Evolutionary conservation across 192 early-diverging fungal genomes (phyloP).

Genomic region (Backusella parvicylindrica): DNA sequence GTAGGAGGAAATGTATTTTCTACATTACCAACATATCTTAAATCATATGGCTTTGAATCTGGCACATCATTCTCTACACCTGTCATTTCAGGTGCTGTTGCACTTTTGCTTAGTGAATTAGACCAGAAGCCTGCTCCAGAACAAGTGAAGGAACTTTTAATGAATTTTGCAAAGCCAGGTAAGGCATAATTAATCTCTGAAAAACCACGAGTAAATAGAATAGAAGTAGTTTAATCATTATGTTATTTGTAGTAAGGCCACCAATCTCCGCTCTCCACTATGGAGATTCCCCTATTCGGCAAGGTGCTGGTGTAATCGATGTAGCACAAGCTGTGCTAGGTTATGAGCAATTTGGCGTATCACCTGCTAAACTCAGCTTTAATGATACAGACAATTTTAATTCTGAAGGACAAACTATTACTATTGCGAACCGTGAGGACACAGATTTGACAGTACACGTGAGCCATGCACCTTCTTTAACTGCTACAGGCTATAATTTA

Average conservation of each 20-base stretch:
- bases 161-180: slow-evolving; percentile 31
- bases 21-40: slow-evolving; percentile 34
- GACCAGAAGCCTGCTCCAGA: neutral
- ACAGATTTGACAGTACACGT: slow-evolving; percentile 26
- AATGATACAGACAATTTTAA: slow-evolving; percentile 40
- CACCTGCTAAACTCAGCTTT: slow-evolving; percentile 44
- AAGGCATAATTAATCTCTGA: neutral
- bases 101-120: slow-evolving; percentile 32
- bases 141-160: slow-evolving; percentile 12
- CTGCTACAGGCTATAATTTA: slow-evolving; percentile 35
- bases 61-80: slow-evolving; percentile 60
- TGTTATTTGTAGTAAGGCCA: neutral
- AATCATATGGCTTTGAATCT: slow-evolving; percentile 39
- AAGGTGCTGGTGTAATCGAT: slow-evolving; percentile 53
- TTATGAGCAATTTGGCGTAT: slow-evolving; percentile 19
- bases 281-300: slow-evolving; percentile 29
- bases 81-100: slow-evolving; percentile 44
- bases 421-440: slow-evolving; percentile 35
- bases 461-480: slow-evolving; percentile 29
- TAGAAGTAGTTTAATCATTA: neutral
- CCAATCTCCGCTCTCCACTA: slow-evolving; percentile 13
- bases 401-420: slow-evolving; percentile 18
- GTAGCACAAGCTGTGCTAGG: slow-evolving; percentile 35
- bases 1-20: slow-evolving; percentile 54
- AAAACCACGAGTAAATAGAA: neutral